These are phyloP conservation scores for Exophiala mesophila DNA, from an alignment of 2,329 filamentous ascomycete species.

Conservation along the genomic window DNA sequence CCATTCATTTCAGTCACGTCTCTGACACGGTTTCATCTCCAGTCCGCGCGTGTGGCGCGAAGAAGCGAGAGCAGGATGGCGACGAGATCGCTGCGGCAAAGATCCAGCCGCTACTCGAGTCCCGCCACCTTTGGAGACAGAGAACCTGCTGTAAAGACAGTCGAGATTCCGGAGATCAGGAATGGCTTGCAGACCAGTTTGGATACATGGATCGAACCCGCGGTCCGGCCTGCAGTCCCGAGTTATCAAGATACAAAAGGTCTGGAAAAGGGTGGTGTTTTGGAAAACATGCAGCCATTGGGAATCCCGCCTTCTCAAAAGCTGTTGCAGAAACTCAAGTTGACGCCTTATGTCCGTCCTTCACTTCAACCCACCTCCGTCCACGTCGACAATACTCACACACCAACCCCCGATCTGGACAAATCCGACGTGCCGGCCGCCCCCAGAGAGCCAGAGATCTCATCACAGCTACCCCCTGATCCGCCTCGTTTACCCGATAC, in stretches of 20 bases:
- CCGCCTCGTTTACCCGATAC: constrained; percentile 12
- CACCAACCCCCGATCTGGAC: constrained; percentile 20
- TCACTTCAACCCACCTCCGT: constrained; percentile 21
- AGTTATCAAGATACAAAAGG: constrained; percentile 74
- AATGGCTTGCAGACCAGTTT: constrained; percentile 22
- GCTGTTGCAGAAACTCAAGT: constrained; percentile 52
- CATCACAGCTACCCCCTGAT: constrained; percentile 10
- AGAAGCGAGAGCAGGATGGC: constrained; percentile 21
- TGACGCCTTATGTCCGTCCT: constrained; percentile 20
- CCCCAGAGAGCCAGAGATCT: constrained; percentile 16
- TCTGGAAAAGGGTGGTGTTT: constrained; percentile 66
- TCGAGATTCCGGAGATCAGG: constrained; percentile 16
- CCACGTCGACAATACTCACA: constrained; percentile 15
- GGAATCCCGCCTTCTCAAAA: constrained; percentile 64
- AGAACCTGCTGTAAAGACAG: constrained; percentile 16
- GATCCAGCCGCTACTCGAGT: constrained; percentile 27
- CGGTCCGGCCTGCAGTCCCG: constrained; percentile 50
- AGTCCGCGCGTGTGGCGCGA: constrained; percentile 23
- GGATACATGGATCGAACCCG: constrained; percentile 55
- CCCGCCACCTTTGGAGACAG: constrained; percentile 24
- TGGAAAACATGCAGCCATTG: constrained; percentile 78
- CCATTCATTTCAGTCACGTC: constrained; percentile 9
- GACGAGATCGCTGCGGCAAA: constrained; percentile 25
- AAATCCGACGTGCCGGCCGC: constrained; percentile 20
- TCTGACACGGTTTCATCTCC: constrained; percentile 19